Percentiles rank a stretch among this genome's conserved stretches.
Conservation (phyloP, 768 basidiomycete genomes). For the Tephrocybe sp. region DNA sequence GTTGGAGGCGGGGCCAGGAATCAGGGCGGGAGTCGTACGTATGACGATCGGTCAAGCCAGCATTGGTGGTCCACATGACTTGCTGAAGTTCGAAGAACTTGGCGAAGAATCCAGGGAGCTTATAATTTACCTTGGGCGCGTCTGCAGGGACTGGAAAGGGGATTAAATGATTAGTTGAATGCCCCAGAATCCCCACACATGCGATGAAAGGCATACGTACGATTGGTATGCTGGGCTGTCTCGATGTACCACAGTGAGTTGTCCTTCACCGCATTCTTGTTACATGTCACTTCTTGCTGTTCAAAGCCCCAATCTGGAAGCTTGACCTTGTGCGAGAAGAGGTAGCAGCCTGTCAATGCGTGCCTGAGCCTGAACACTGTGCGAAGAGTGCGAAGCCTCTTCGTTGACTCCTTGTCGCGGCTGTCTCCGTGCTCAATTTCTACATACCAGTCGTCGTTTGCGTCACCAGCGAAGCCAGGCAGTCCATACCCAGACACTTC, state of each 20-base stretch:
- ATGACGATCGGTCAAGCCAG: constrained; percentile 92
- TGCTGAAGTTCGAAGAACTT: constrained; percentile 91
- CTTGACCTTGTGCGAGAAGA: constrained; percentile 98
- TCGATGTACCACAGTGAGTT: constrained; percentile 97
- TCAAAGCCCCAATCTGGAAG: constrained; percentile 97
- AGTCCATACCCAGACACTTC: constrained; percentile 96
- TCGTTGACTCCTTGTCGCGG: constrained; percentile 62
- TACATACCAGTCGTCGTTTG: constrained; percentile 91
- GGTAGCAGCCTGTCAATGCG: constrained; percentile 86
- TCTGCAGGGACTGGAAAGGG: constrained; percentile 61
- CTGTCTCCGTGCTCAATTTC: constrained; percentile 76
- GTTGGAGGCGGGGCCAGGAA: constrained; percentile 85
- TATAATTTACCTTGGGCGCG: constrained; percentile 87
- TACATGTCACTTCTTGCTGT: constrained; percentile 99
- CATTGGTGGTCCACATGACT: constrained; percentile 98
- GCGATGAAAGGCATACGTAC: constrained; percentile 28
- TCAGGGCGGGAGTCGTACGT: constrained; percentile 92
- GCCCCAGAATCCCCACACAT: background rate
- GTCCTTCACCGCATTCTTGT: constrained; percentile 87
- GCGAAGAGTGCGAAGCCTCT: constrained; percentile 74
- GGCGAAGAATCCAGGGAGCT: constrained; percentile 79
- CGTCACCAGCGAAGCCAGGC: constrained; percentile 80
- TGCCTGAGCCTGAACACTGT: constrained; percentile 85
- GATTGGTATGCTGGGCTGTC: constrained; percentile 76
- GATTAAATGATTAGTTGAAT: background rate